These are phyloP conservation scores for Penicillium psychrofluorescens DNA, from an alignment of 495 filamentous ascomycete genomes.

Conservation along the genomic window DNA sequence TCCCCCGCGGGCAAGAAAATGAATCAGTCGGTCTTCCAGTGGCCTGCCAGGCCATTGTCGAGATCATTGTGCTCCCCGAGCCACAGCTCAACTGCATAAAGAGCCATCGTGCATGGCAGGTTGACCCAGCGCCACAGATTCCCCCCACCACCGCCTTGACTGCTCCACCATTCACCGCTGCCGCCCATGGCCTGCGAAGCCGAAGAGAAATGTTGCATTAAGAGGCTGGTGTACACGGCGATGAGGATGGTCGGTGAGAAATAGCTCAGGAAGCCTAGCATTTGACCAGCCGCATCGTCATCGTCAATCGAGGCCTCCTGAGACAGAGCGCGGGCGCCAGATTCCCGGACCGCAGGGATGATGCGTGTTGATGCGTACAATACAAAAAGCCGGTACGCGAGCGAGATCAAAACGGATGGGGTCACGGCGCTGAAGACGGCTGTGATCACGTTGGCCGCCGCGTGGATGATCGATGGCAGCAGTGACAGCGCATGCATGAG, in stretches of 20 bases:
- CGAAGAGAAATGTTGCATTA: slow-evolving; percentile 89
- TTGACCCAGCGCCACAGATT: slow-evolving; percentile 94
- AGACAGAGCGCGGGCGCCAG: slow-evolving; percentile 71
- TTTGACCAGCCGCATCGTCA: slow-evolving; percentile 67
- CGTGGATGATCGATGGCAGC: slow-evolving; percentile 75
- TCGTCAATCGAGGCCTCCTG: slow-evolving; percentile 82
- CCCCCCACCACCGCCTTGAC: slow-evolving; percentile 68
- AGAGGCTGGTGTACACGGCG: slow-evolving; percentile 89
- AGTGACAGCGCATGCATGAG: slow-evolving; percentile 75
- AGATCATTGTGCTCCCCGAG: slow-evolving; percentile 68
- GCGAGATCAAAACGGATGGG: slow-evolving; percentile 86
- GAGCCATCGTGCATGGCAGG: slow-evolving; percentile 71
- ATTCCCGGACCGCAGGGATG: slow-evolving; percentile 84
- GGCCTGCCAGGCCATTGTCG: slow-evolving; percentile 59
- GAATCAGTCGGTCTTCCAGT: slow-evolving; percentile 88
- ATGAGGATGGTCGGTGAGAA: slow-evolving; percentile 90
- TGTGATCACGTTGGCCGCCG: slow-evolving; percentile 77
- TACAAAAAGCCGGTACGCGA: slow-evolving; percentile 86
- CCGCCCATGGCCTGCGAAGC: slow-evolving; percentile 53
- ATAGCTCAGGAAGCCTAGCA: slow-evolving; percentile 78
- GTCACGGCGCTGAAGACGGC: slow-evolving; percentile 90
- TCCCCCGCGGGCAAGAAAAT: not conserved
- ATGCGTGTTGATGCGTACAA: slow-evolving; percentile 94
- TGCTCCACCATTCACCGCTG: slow-evolving; percentile 79
- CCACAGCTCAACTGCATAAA: slow-evolving; percentile 85